These are phyloP conservation scores for Apostasia shenzhenica DNA, from an alignment of 106 monocot genomes.

Conservation along the genomic window DNA sequence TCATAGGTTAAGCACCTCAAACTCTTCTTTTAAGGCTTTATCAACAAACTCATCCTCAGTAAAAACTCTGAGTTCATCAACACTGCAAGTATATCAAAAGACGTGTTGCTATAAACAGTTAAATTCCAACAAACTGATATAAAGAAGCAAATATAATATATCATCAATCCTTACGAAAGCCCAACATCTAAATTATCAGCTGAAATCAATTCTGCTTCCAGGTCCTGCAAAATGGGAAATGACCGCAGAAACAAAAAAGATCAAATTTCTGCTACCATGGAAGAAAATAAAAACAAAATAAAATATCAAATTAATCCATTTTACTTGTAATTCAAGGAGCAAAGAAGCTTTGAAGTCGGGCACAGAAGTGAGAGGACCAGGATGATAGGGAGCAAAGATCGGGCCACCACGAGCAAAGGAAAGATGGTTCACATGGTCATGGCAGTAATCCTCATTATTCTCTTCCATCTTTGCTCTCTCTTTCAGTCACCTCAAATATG, in stretches of 20 bases:
- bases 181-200: constrained; percentile 42
- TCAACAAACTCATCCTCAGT: constrained; percentile 91
- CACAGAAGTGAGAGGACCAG: constrained; percentile 51
- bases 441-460: constrained; percentile 1
- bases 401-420: constrained; percentile 81
- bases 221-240: constrained; percentile 14
- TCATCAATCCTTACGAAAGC: constrained; percentile 28
- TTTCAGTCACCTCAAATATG: not conserved
- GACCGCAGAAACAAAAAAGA: not conserved
- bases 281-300: not conserved
- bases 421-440: constrained; percentile 12
- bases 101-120: not conserved
- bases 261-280: not conserved
- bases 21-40: constrained; percentile 49
- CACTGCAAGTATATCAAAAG: constrained; percentile 25
- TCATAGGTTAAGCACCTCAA: constrained; percentile 27
- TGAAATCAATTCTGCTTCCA: constrained; percentile 33
- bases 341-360: constrained; percentile 50
- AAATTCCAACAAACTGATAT: not conserved
- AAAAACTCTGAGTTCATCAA: constrained; percentile 69
- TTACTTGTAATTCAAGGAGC: constrained; percentile 38
- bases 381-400: constrained; percentile 49
- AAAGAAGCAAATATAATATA: not conserved
- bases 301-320: not conserved
- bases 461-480: not conserved